Base-by-base conservation (phyloP, 2,329 filamentous ascomycete species). In the Penicillium aurantiogriseum region DNA sequence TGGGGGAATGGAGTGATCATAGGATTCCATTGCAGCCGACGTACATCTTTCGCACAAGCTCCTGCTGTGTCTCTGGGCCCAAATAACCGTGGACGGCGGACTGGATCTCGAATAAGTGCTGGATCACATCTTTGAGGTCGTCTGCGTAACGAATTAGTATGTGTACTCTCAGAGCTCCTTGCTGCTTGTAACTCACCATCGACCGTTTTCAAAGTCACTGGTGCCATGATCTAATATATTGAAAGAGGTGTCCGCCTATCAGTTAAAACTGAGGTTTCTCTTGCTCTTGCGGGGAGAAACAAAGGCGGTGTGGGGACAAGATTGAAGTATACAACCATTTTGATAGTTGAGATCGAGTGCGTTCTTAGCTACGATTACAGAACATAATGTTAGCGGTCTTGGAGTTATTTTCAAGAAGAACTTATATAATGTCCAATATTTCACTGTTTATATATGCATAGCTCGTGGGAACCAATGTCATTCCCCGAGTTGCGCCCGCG, bases 31-130 rank as follows among this genome's bases (percentile, higher is more conserved):
- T 40, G 17, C 3, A n/a, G 48, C 5, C 29, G 47, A 63, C 63
- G 43, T 69, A 86, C 82, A 87, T 82, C 64, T 86, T 84, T 23
- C 77, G 73, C 43, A 83, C 81, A 68, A 87, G 81, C 35, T 83
- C 81, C 51, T 82, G 77, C 62, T 84, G 80, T 6, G 83, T 85
- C 50, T 79, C 77, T 33, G 77, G 74, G 40, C 83, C 83, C 60
- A 85, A 78, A 66, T 86, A 85, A 62, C 85, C 84, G 68, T 85
- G 80, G 1, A 79, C 76, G n/a, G 77, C 77, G 31, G 81, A 80
- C 71, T 87, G 83, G 44, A 85, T 81, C 62, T 85, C 80, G 75
- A 84, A 87, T 51, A 88, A 79, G 64, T 84, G 82, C 64, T 85
- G 82, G 62, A 87, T 84, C 57, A 86, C 81, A 45, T 81, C 79